Base-by-base conservation (phyloP, 768 basidiomycete species). In the Lanmaoa rubissima region DNA sequence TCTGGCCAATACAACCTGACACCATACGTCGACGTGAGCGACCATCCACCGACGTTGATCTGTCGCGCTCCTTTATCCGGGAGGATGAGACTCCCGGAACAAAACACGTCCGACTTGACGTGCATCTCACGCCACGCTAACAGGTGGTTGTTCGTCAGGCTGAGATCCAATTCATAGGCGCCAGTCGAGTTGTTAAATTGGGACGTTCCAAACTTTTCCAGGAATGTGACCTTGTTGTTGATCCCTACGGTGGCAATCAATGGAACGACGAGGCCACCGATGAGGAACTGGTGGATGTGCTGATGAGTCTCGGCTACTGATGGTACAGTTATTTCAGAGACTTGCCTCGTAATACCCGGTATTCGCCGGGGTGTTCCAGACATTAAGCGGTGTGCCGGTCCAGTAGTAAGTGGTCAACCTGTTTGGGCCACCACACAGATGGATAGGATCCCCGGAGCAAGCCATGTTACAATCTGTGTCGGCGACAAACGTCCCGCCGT, bases 141-240 rank as follows among this genome's bases (percentile, higher is more conserved):
- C 21, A 41, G 8, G 53, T 74, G 75, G 34, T 78, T 72, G 57
- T 75, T 58, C 0, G 75, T 76, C 35, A 91, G 73, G 31, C 78
- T 83, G 40, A 85, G 68, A 64, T 91, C 90, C 26, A 92, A 75
- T 60, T 92, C 90, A 59, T 90, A 91, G 1, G 88, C 88, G 10
- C 88, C 90, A 16, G 90, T 90, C 5, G 85, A 78, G 69, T 90
- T 90, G 4, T 66, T 56, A 54, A 76, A 83, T 36, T 82, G 81
- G 54, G 78, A 78, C 26, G 88, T 90, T 10, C 88, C 87, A 4
- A 53, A 73, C 68, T 92, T 92, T 70, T 92, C 90, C 8, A 92
- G 74, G 74, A 92, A 88, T 1, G 84, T 81, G 47, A 92, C 85
- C 65, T 92, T 92, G 76, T 87, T 85, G 75, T 92, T 92, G 70